A percentile compares a stretch with the other conserved stretches of the same genome.
phyloP scores from a whole-genome alignment of 495 filamentous ascomycete species.

The Rhypophila decipiens region DNA sequence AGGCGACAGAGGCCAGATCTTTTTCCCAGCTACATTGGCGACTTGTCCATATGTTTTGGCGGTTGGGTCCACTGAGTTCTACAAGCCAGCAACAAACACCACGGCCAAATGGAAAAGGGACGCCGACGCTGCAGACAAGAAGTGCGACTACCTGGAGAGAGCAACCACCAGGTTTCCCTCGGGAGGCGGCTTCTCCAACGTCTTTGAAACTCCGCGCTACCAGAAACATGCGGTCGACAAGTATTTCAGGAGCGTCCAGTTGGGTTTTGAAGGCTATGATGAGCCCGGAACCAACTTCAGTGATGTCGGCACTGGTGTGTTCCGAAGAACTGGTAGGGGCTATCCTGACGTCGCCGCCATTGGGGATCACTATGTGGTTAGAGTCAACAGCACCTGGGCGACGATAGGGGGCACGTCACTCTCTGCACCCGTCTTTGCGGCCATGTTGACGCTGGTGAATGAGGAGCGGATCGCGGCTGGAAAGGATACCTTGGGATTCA shows the following conservation, averaged over 20 bases:
- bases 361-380: conserved; percentile 47
- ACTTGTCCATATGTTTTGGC: conserved; percentile 27
- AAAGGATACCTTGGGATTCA: conserved; percentile 45
- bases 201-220: conserved; percentile 52
- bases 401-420: conserved; percentile 49
- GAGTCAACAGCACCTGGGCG: conserved; percentile 26
- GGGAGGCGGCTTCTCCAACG: conserved; percentile 64
- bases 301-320: conserved; percentile 24
- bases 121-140: no score
- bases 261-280: conserved; percentile 13
- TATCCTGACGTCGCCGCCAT: conserved; percentile 59
- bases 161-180: conserved; percentile 41
- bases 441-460: conserved; percentile 57
- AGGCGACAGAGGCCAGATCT: conserved; percentile 10
- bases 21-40: conserved; percentile 13
- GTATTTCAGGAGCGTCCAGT: conserved; percentile 46
- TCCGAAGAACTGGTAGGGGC: conserved; percentile 52
- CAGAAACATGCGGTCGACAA: conserved; percentile 45
- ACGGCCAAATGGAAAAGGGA: conserved; percentile 18
- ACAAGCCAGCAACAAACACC: conserved; percentile 9
- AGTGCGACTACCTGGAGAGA: conserved; percentile 26
- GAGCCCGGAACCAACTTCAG: conserved; percentile 11
- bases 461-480: conserved; percentile 51
- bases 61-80: conserved; percentile 20
- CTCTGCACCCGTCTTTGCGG: conserved; percentile 49